These are phyloP conservation scores for Pistacia atlantica DNA, from an alignment of 345 rosid genomes.

Conservation along the genomic window DNA sequence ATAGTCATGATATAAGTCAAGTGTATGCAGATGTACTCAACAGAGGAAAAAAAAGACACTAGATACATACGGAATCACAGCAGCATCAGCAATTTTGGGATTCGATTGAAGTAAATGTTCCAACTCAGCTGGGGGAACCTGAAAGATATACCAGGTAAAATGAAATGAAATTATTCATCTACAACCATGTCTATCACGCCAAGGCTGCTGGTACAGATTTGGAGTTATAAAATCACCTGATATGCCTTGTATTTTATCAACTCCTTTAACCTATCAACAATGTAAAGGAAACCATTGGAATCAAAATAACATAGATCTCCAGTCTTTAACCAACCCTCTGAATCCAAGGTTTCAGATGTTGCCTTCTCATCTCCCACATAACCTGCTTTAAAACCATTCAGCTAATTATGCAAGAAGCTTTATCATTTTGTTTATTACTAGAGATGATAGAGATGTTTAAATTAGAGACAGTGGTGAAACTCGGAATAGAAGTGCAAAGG, in stretches of 20 bases:
- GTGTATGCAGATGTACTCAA: background rate
- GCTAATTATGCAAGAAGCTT: conserved; percentile 10
- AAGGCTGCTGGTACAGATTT: background rate
- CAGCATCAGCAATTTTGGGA: conserved; percentile 84
- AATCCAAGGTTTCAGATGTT: conserved; percentile 77
- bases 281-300: conserved; percentile 66
- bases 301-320: conserved; percentile 95
- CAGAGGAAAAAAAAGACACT: background rate
- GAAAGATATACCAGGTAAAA: conserved; percentile 20
- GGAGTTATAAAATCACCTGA: conserved; percentile 58
- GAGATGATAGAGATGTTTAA: background rate
- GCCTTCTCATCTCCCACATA: conserved; percentile 86
- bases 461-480: background rate
- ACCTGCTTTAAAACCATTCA: conserved; percentile 47
- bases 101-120: conserved; percentile 78
- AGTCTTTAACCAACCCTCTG: conserved; percentile 93
- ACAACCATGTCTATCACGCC: background rate
- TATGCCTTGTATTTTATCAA: conserved; percentile 94
- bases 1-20: background rate
- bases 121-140: conserved; percentile 97
- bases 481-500: background rate
- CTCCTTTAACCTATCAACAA: conserved; percentile 91
- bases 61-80: conserved; percentile 83
- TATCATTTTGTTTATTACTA: background rate
- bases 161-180: background rate